Evolutionary conservation across 371 early-diverging fungal species (phyloP).

Genomic region (Capillidium rhysosporum): DNA sequence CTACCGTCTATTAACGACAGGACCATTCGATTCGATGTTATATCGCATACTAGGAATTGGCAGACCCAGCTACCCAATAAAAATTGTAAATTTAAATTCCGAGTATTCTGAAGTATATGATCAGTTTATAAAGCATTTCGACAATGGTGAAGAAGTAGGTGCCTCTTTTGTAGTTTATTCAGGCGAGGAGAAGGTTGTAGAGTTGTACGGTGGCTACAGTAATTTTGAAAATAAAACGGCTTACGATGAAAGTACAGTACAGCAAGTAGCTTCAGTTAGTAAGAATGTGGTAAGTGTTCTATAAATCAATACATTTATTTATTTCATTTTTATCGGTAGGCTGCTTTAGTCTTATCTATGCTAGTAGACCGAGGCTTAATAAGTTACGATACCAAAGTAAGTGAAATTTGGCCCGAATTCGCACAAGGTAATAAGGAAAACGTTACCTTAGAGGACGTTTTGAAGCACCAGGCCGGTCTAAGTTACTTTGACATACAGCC

Average conservation of each 20-base stretch:
- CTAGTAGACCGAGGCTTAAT: conserved; percentile 34
- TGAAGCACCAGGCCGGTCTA: conserved; percentile 43
- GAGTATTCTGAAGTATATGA: no score
- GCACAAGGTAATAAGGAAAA: conserved; percentile 46
- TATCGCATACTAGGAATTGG: no score
- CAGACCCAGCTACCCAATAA: no score
- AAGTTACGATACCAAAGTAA: conserved; percentile 25
- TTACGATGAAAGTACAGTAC: conserved; percentile 30
- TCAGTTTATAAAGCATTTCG: conserved; percentile 7
- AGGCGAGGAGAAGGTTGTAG: conserved; percentile 30
- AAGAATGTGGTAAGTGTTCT: conserved; percentile 20
- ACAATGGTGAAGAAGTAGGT: conserved; percentile 21
- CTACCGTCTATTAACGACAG: no score
- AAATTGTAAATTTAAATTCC: no score
- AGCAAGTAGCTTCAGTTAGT: conserved; percentile 40
- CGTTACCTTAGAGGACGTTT: conserved; percentile 34
- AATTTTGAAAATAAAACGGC: conserved; percentile 15
- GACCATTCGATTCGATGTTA: no score
- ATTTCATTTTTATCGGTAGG: neutral
- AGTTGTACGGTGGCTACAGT: conserved; percentile 40
- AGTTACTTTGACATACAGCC: conserved; percentile 23
- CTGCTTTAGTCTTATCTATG: conserved; percentile 23
- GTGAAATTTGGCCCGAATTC: conserved; percentile 58
- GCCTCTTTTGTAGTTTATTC: conserved; percentile 27
- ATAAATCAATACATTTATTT: neutral